A percentile compares a stretch with the other conserved stretches of the same genome.
Conservation (phyloP, 2,329 filamentous ascomycete species). For the Leptographium procerum region DNA sequence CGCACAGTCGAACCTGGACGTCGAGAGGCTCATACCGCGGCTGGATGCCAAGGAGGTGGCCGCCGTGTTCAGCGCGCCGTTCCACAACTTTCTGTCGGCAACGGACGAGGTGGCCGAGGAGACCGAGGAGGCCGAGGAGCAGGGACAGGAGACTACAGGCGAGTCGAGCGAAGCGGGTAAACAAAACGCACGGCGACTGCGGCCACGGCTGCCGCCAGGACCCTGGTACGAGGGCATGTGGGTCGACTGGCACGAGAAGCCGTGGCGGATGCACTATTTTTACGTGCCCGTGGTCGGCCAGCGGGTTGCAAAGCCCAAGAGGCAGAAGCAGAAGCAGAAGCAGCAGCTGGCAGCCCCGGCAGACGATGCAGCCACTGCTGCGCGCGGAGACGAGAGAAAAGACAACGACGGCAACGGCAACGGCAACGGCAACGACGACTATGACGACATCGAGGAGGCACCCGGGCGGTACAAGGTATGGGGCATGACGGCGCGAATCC, state of each 20-base stretch:
- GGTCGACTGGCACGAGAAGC: slow-evolving; percentile 64
- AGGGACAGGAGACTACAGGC: background rate
- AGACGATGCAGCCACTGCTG: background rate
- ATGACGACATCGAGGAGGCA: slow-evolving; percentile 15
- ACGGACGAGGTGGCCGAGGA: slow-evolving; percentile 38
- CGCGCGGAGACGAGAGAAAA: slow-evolving; percentile 7
- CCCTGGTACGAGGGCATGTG: slow-evolving; percentile 81
- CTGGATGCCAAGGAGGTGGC: slow-evolving; percentile 86
- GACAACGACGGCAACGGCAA: background rate
- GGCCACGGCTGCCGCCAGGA: slow-evolving; percentile 30
- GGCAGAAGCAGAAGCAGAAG: slow-evolving; percentile 10
- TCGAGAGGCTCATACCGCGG: slow-evolving; percentile 62
- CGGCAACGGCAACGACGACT: no score
- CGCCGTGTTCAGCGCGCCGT: slow-evolving; percentile 82
- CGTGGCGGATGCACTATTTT: slow-evolving; percentile 88
- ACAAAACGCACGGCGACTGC: background rate
- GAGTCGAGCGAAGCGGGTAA: slow-evolving; percentile 9
- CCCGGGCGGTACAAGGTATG: slow-evolving; percentile 67
- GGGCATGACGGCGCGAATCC: slow-evolving; percentile 85
- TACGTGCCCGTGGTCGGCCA: slow-evolving; percentile 70
- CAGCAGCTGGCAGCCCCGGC: background rate
- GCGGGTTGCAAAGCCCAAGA: slow-evolving; percentile 49
- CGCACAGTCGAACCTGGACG: slow-evolving; percentile 16
- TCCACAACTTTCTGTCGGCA: slow-evolving; percentile 65
- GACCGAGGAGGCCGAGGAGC: slow-evolving; percentile 4